Evolutionary conservation across 768 basidiomycete genomes (phyloP).

Genomic region (Boletales sp.): DNA sequence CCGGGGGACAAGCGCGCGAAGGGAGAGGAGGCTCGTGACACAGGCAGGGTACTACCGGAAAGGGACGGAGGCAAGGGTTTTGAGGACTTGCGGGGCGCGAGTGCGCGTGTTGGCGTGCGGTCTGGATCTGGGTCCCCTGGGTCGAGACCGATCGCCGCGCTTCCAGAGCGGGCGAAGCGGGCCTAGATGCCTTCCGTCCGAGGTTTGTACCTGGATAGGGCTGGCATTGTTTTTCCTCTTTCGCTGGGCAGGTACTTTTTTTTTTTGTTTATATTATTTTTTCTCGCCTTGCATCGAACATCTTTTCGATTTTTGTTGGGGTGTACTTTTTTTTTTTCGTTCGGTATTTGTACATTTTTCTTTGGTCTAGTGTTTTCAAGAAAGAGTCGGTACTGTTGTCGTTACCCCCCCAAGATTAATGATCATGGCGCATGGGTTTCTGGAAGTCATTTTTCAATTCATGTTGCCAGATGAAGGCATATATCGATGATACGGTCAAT

Average conservation of each 20-base stretch:
- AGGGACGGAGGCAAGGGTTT: neutral
- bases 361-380: too few relatives aligned
- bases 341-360: neutral
- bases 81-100: neutral
- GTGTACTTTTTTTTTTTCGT: neutral
- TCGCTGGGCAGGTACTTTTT: constrained; percentile 3
- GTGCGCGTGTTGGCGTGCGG: constrained; percentile 19
- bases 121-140: constrained; percentile 18
- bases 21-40: neutral
- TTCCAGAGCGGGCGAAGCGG: constrained; percentile 29
- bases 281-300: neutral
- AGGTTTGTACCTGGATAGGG: too few relatives aligned
- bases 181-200: constrained; percentile 2
- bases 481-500: too few relatives aligned
- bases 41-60: neutral
- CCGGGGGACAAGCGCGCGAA: neutral
- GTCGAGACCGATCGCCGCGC: constrained; percentile 26
- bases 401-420: too few relatives aligned
- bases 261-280: neutral
- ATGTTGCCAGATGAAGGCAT: too few relatives aligned
- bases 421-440: too few relatives aligned
- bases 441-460: too few relatives aligned
- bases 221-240: neutral
- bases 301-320: neutral
- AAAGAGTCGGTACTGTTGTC: too few relatives aligned